A percentile compares a stretch with the other conserved stretches of the same genome.
phyloP scores from a whole-genome alignment of 148 eudicot species.

The Rhododendron ovatum region DNA sequence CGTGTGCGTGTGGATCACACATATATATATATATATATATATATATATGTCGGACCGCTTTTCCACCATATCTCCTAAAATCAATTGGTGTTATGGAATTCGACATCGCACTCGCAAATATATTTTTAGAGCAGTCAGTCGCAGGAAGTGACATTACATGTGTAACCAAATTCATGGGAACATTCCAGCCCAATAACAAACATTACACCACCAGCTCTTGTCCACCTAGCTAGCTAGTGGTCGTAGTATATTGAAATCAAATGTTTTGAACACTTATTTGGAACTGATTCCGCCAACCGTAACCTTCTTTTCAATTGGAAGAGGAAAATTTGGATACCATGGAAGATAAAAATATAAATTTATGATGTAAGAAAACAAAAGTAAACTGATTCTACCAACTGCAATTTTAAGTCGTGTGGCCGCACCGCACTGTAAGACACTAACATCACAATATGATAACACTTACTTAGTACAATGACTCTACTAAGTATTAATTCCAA shows the following conservation, averaged over 20 bases:
- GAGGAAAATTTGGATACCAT: background rate
- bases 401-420: too few species aligned
- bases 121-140: too few species aligned
- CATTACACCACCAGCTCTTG: background rate
- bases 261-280: background rate
- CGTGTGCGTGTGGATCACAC: too few species aligned
- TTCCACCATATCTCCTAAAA: too few species aligned
- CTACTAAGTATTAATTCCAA: too few species aligned
- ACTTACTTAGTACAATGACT: background rate
- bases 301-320: background rate
- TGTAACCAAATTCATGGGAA: background rate
- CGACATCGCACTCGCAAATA: fast-evolving
- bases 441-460: background rate
- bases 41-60: too few species aligned
- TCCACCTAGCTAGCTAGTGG: background rate
- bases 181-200: background rate
- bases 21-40: too few species aligned
- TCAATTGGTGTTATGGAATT: too few species aligned
- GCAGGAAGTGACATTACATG: too few species aligned
- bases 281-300: background rate
- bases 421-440: too few species aligned
- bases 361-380: too few species aligned
- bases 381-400: too few species aligned
- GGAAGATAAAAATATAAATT: background rate
- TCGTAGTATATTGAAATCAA: background rate